These are phyloP conservation scores for Cladophialophora carrionii DNA, from an alignment of 2,329 filamentous ascomycete species.

Conservation along the genomic window DNA sequence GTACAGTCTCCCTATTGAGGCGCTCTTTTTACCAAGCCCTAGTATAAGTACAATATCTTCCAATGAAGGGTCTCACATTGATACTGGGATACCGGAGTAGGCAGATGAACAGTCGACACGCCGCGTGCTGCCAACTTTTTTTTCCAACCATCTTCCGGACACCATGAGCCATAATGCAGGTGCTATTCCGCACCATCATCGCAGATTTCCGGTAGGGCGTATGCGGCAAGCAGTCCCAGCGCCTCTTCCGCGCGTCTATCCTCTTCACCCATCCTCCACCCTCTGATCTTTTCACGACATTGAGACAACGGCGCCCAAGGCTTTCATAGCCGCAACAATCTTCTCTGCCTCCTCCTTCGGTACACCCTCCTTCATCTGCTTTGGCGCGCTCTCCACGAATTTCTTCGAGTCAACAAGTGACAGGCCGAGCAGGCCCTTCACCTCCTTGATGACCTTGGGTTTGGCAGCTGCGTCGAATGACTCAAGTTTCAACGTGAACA, in stretches of 20 bases:
- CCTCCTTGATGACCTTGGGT: slow-evolving; percentile 99
- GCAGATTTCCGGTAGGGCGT: not conserved
- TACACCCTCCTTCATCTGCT: slow-evolving; percentile 98
- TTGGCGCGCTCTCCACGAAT: slow-evolving; percentile 95
- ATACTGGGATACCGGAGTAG: not conserved
- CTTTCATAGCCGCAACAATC: slow-evolving; percentile 94
- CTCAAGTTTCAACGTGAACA: slow-evolving; percentile 94
- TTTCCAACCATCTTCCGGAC: not conserved
- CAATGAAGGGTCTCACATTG: slow-evolving; percentile 1
- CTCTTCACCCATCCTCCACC: not conserved
- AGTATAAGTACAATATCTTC: slow-evolving; percentile 17
- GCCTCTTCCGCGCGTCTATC: not conserved
- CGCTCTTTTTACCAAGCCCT: slow-evolving; percentile 9
- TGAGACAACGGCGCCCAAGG: slow-evolving; percentile 79
- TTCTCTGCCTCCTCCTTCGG: slow-evolving; percentile 99
- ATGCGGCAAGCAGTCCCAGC: not conserved
- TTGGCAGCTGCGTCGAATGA: slow-evolving; percentile 86
- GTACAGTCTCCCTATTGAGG: not conserved
- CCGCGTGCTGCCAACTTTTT: not conserved
- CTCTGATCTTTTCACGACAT: slow-evolving; percentile 71
- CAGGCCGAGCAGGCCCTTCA: slow-evolving; percentile 93
- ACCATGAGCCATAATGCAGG: not conserved
- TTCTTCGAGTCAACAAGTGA: slow-evolving; percentile 99
- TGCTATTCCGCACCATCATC: not conserved
- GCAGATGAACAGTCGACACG: not conserved